These are phyloP conservation scores for Plantago rigida DNA, from an alignment of 305 asterid genomes.

Conservation along the genomic window DNA sequence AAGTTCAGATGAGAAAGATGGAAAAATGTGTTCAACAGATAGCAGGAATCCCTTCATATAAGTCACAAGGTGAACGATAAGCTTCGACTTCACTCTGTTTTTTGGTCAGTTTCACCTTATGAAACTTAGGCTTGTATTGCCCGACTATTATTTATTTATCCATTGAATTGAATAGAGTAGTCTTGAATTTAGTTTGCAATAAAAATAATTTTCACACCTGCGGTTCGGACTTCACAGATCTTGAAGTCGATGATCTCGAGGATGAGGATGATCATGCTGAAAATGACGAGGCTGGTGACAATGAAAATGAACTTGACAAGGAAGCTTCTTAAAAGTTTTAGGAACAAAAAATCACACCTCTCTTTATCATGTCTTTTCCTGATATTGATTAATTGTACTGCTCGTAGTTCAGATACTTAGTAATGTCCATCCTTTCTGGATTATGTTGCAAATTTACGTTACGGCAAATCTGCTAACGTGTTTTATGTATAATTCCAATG, in stretches of 20 bases:
- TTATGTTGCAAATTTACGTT: too few species aligned
- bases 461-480: too few species aligned
- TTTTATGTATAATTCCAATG: too few species aligned
- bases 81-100: not conserved
- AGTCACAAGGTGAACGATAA: not conserved
- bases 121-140: not conserved
- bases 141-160: not conserved
- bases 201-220: not conserved
- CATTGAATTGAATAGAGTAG: slow-evolving; percentile 1
- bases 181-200: not conserved
- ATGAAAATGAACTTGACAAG: not conserved
- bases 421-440: not conserved
- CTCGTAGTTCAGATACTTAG: not conserved
- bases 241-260: not conserved
- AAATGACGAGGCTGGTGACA: not conserved
- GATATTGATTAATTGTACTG: not conserved
- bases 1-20: slow-evolving; percentile 10
- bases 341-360: not conserved
- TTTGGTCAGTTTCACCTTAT: too few species aligned
- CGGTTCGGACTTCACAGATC: not conserved
- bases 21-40: slow-evolving; percentile 5
- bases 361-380: not conserved
- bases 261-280: not conserved
- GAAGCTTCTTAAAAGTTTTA: not conserved
- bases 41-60: not conserved